A percentile compares a stretch with the other conserved stretches of the same genome.
These are phyloP conservation scores for Gentiana macrophylla DNA, from an alignment of 257 asterid genomes.

Conservation along the genomic window DNA sequence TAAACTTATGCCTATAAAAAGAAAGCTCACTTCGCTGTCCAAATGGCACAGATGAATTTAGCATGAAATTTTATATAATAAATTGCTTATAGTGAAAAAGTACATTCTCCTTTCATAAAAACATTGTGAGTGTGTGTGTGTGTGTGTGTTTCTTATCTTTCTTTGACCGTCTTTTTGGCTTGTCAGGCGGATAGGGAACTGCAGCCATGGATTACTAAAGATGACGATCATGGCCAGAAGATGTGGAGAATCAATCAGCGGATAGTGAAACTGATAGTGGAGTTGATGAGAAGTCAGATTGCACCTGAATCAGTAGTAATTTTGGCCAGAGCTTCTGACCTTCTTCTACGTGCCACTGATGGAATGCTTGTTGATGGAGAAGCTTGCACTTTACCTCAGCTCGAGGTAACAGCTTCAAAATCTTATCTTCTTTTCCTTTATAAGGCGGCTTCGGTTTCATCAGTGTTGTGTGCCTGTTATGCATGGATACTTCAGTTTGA, in stretches of 20 bases:
- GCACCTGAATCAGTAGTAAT: slow-evolving; percentile 79
- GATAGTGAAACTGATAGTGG: slow-evolving; percentile 82
- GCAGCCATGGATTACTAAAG: slow-evolving; percentile 95
- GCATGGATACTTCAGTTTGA: too few relatives aligned
- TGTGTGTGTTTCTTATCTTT: slow-evolving; percentile 10
- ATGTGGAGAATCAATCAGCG: slow-evolving; percentile 94
- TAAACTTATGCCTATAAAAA: too few relatives aligned
- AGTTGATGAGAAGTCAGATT: slow-evolving; percentile 89
- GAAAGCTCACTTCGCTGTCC: neutral
- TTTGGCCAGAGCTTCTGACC: slow-evolving; percentile 84
- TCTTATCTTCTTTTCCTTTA: too few relatives aligned
- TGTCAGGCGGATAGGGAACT: slow-evolving; percentile 96
- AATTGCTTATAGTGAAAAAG: too few relatives aligned
- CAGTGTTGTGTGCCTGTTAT: too few relatives aligned
- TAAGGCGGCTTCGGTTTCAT: too few relatives aligned
- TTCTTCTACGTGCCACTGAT: slow-evolving; percentile 93
- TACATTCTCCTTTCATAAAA: too few relatives aligned
- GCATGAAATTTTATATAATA: too few relatives aligned
- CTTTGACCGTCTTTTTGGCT: slow-evolving; percentile 16
- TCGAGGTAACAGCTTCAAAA: slow-evolving; percentile 50
- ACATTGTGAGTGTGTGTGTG: too few relatives aligned
- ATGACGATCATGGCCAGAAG: slow-evolving; percentile 84
- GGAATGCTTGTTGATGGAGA: slow-evolving; percentile 99
- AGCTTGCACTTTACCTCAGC: slow-evolving; percentile 98
- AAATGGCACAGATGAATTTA: too few relatives aligned